Evolutionary conservation across 2,329 filamentous ascomycete genomes (phyloP).

Genomic region (Fusarium humuli): DNA sequence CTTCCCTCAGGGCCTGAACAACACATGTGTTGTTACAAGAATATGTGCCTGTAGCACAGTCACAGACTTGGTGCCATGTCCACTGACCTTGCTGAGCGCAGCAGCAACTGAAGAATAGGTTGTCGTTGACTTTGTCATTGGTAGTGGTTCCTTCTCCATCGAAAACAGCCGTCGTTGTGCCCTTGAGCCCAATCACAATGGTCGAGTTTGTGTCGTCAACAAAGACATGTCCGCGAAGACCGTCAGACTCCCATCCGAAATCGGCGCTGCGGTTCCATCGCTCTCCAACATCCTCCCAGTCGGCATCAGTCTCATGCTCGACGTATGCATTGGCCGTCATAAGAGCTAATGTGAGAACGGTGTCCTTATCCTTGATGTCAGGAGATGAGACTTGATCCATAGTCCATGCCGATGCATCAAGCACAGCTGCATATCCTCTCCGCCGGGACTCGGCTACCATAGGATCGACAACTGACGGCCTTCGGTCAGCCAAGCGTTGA

Average conservation of each 20-base stretch:
- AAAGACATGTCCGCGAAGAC: conserved; percentile 91
- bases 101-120: conserved; percentile 97
- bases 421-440: conserved; percentile 73
- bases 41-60: conserved; percentile 88
- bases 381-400: conserved; percentile 82
- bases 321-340: conserved; percentile 95
- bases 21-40: conserved; percentile 95
- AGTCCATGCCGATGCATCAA: conserved; percentile 83
- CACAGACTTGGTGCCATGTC: conserved; percentile 91
- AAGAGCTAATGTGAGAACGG: conserved; percentile 83
- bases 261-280: conserved; percentile 87
- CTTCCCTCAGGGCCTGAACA: conserved; percentile 76
- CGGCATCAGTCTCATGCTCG: conserved; percentile 73
- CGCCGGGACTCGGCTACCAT: conserved; percentile 79
- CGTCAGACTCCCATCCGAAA: conserved; percentile 93
- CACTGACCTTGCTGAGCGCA: conserved; percentile 93
- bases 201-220: conserved; percentile 87
- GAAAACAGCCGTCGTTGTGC: conserved; percentile 89
- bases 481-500: conserved; percentile 83
- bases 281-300: conserved; percentile 85
- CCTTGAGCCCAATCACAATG: conserved; percentile 91
- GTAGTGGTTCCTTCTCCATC: conserved; percentile 97
- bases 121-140: conserved; percentile 98
- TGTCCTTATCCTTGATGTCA: conserved; percentile 86
- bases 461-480: conserved; percentile 79